A percentile compares a stretch with the other conserved stretches of the same genome.
Evolutionary conservation across 2,329 filamentous ascomycete species (phyloP).

Genomic region (Apiospora aurea): DNA sequence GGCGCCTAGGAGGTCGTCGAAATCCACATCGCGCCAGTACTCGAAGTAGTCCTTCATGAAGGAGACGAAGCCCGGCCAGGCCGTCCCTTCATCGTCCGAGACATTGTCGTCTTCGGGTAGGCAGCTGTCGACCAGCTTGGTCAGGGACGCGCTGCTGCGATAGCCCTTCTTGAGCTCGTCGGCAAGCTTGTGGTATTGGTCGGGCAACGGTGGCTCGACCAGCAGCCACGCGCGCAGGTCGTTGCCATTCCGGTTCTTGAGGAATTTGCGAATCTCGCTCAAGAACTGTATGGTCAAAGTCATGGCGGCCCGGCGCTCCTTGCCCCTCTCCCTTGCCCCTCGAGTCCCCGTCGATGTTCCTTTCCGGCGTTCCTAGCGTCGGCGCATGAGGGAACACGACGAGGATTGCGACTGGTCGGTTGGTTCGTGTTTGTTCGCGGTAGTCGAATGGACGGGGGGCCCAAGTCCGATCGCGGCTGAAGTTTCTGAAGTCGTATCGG

Average conservation of each 20-base stretch:
- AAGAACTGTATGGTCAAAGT: slow-evolving; percentile 74
- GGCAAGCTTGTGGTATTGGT: slow-evolving; percentile 72
- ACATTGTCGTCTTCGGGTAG: slow-evolving; percentile 72
- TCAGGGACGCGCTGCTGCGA: slow-evolving; percentile 60
- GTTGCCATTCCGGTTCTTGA: slow-evolving; percentile 69
- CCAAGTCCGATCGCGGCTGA: neutral
- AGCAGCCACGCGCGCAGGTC: slow-evolving; percentile 74
- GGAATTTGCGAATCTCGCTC: slow-evolving; percentile 64
- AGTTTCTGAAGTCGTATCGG: neutral
- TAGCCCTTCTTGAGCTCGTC: slow-evolving; percentile 70
- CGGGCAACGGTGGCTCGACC: slow-evolving; percentile 74
- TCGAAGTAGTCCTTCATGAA: slow-evolving; percentile 84
- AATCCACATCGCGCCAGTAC: slow-evolving; percentile 82
- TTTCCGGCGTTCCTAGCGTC: slow-evolving; percentile 2
- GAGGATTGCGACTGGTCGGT: neutral
- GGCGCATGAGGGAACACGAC: slow-evolving; percentile 3
- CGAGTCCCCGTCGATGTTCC: neutral
- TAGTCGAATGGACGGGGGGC: neutral
- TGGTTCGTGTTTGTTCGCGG: neutral
- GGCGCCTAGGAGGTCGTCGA: slow-evolving; percentile 75
- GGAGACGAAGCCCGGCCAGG: slow-evolving; percentile 78
- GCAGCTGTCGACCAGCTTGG: slow-evolving; percentile 67
- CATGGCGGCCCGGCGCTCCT: slow-evolving; percentile 49
- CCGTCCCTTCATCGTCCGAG: slow-evolving; percentile 67
- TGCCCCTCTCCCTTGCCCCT: neutral